A percentile compares a stretch with the other conserved stretches of the same genome.
Conservation (phyloP, 169 alveolate species). For the Miamiensis avidus region DNA sequence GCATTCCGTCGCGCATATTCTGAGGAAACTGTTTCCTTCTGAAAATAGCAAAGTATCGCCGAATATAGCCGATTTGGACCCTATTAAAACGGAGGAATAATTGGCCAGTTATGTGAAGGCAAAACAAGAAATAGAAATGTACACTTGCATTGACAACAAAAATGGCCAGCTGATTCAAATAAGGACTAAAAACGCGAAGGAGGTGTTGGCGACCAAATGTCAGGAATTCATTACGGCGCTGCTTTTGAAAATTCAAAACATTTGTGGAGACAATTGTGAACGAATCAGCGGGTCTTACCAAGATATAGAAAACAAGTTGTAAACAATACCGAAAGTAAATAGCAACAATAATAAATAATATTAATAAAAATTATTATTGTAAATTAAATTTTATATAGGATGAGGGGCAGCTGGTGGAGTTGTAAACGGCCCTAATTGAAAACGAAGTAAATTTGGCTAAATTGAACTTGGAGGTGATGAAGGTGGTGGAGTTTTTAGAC, state of each 20-base stretch:
- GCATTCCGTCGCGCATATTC: no score
- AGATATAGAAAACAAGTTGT: background rate
- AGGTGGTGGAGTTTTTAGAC: constrained; percentile 47
- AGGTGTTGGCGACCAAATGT: constrained; percentile 10
- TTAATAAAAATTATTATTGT: constrained; percentile 2
- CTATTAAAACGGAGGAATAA: constrained; percentile 21
- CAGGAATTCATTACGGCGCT: constrained; percentile 31
- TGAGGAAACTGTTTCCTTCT: constrained; percentile 25
- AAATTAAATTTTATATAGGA: constrained; percentile 8
- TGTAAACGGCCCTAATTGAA: constrained; percentile 54
- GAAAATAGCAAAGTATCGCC: constrained; percentile 44
- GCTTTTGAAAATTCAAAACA: constrained; percentile 25
- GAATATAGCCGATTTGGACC: constrained; percentile 6
- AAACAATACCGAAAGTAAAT: background rate
- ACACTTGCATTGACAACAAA: constrained; percentile 27
- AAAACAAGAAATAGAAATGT: constrained; percentile 14
- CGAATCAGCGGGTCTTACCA: constrained; percentile 5
- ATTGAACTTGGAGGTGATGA: constrained; percentile 38
- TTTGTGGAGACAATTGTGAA: constrained; percentile 20
- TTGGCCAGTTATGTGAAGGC: constrained; percentile 25
- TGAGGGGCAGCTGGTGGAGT: constrained; percentile 58
- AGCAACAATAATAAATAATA: background rate
- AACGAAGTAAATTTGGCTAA: constrained; percentile 65
- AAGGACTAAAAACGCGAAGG: constrained; percentile 35
- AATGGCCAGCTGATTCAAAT: constrained; percentile 30